Evolutionary conservation across 495 filamentous ascomycete genomes (phyloP).

Genomic region (Mytilinidion resinicola): DNA sequence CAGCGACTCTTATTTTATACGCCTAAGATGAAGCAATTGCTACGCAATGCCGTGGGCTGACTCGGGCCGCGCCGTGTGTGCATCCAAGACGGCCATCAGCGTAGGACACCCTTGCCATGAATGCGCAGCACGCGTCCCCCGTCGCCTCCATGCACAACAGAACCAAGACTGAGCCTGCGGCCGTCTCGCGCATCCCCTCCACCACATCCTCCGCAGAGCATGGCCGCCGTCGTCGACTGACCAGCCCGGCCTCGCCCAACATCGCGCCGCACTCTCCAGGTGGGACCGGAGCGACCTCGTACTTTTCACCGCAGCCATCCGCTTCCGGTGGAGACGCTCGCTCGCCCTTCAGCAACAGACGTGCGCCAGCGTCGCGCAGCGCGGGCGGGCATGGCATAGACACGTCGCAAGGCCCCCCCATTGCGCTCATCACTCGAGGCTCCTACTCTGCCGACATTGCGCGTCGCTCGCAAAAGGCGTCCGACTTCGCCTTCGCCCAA

Average conservation of each 20-base stretch:
- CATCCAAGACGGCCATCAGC: too few relatives aligned
- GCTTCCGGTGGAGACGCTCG: slow-evolving; percentile 31
- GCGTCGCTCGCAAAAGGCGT: slow-evolving; percentile 17
- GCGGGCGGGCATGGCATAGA: slow-evolving; percentile 38
- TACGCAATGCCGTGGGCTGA: too few relatives aligned
- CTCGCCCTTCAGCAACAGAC: slow-evolving; percentile 28
- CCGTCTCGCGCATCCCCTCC: slow-evolving; percentile 18
- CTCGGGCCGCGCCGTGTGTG: too few relatives aligned
- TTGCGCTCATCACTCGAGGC: slow-evolving; percentile 42
- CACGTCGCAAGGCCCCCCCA: slow-evolving; percentile 41
- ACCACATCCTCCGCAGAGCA: slow-evolving; percentile 1
- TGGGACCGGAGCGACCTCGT: slow-evolving; percentile 25
- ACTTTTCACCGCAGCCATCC: slow-evolving; percentile 33
- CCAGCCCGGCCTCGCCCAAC: slow-evolving; percentile 21
- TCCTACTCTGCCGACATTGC: slow-evolving; percentile 29
- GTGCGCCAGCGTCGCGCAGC: slow-evolving; percentile 40
- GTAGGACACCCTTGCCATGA: neutral
- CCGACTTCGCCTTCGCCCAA: slow-evolving; percentile 22
- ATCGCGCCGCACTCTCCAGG: slow-evolving; percentile 14
- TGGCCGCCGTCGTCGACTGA: slow-evolving; percentile 14
- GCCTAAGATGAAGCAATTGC: too few relatives aligned
- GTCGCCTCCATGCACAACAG: slow-evolving; percentile 16
- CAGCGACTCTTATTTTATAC: too few relatives aligned
- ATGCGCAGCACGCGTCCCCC: slow-evolving; percentile 1
- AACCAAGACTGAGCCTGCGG: slow-evolving; percentile 11